Base-by-base conservation (phyloP, 352 stramenopile genomes). In the Pythium aristosporum region DNA sequence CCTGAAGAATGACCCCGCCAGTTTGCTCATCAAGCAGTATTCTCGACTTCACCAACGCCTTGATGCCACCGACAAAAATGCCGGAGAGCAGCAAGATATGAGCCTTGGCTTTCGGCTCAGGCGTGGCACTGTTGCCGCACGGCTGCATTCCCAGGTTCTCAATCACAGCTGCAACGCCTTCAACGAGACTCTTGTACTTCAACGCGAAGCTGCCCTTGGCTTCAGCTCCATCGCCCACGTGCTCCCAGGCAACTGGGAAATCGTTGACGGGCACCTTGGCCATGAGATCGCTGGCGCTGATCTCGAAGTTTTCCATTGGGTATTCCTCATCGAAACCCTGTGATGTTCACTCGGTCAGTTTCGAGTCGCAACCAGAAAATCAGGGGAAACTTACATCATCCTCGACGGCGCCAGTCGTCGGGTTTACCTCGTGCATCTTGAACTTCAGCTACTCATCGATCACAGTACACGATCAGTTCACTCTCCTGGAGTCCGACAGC, bases 271-370 rank as follows among this genome's bases (percentile, higher is more conserved):
- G 78, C 13, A 98, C 91, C 80, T 99, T 99, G 0, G 93, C 96
- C 85, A 99, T 98, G 70, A 99, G 98, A 70, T 99, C 97, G 41
- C 89, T 92, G 7, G 96, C 90, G 25, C 80, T 72, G 43, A 99
- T 90, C 55, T 98, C 92, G 49, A 99, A 83, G 68, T 98, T 91
- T 72, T 99, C 98, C 67, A 99, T 87, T 6, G 96, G 91, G 73
- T 99, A 99, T 66, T 99, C 97, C 75, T 99, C 98, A 56, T 98
- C 86, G 73, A 98, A 99, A 10, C 92, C 91, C 67, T 93, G 60
- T 20, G 50, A 54, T 48, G 52, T 23, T 10, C 23, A 60, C 25
- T 10, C 13, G 28, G 13, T 46, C 16, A 42, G 57, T 43, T 25
- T 12, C 36, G 63, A 51, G 1, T 63, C 15, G 52, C 49, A 34